A percentile compares a stretch with the other conserved stretches of the same genome.
Evolutionary conservation across 352 stramenopile genomes (phyloP).

Genomic region (Peronospora tabacina): DNA sequence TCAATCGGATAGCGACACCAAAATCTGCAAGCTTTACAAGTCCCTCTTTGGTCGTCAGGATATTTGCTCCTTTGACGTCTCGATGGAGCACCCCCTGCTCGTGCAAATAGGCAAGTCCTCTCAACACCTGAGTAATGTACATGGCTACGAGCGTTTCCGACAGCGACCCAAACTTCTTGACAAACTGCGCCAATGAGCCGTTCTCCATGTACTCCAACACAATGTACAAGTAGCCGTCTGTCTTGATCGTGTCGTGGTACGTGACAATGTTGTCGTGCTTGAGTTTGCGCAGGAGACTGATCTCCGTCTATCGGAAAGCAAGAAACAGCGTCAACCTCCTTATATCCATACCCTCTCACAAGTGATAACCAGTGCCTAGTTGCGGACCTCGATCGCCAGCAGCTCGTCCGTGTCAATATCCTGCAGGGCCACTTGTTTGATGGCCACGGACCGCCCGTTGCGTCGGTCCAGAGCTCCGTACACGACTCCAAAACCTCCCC

Average conservation of each 20-base stretch:
- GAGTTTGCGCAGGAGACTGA: conserved; percentile 88
- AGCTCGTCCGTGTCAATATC: conserved; percentile 84
- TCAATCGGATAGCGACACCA: conserved; percentile 87
- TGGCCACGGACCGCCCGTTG: conserved; percentile 75
- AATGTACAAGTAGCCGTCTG: conserved; percentile 73
- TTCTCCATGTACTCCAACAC: conserved; percentile 93
- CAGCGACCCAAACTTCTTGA: conserved; percentile 90
- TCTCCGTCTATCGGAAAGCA: conserved; percentile 58
- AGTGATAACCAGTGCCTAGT: no score
- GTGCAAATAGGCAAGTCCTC: conserved; percentile 87
- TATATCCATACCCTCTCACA: no score
- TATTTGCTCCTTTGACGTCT: conserved; percentile 91
- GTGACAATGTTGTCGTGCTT: conserved; percentile 94
- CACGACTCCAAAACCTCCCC: conserved; percentile 87
- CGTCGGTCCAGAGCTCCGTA: conserved; percentile 83
- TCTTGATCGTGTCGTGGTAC: conserved; percentile 92
- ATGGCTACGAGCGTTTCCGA: conserved; percentile 88
- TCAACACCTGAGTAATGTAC: conserved; percentile 90
- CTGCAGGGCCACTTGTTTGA: conserved; percentile 80
- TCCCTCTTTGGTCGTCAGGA: conserved; percentile 88
- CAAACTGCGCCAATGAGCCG: conserved; percentile 86
- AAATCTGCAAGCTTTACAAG: conserved; percentile 91
- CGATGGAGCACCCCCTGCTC: conserved; percentile 89
- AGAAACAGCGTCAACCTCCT: conserved; percentile 4
- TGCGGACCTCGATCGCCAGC: conserved; percentile 69